Base-by-base conservation (phyloP, 768 basidiomycete species). In the Rhodosporidiobolus odoratus region DNA sequence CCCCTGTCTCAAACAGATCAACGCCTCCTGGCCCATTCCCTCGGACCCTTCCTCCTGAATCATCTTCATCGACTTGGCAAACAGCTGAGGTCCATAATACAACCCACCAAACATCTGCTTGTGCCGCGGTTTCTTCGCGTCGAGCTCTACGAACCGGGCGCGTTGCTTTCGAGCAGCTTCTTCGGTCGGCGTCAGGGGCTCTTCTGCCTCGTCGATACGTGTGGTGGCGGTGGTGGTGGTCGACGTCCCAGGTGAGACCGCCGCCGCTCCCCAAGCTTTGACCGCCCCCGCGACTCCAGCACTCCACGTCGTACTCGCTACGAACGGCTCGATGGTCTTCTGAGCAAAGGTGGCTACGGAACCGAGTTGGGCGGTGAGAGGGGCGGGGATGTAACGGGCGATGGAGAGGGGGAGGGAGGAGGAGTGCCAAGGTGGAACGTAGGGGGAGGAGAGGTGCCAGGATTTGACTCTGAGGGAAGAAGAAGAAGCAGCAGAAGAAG, bases 11-110 rank as follows among this genome's bases (percentile, higher is more conserved):
- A 73, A 37, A 17, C 64, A 62, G 17, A 73, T 19, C 27, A 62
- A 17, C n/a, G 67, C 72, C 61, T 73, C 72, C 38, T 35, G 32
- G 2, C 72, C 72, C 64, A 62, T 62, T 50, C 37, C 58, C 17
- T 63, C 59, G 32, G 62, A 5, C 4, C 65, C 64, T 35, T 73
- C 67, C 10, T 32, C 34, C 9, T 52, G 9, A 4, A 54, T 67
- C 3, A 61, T 21, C 40, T 54, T 40, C 54, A 66, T 57, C 25
- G 48, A 67, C 25, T 21, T 15, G 10, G 34, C n/a, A 27, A 65
- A 47, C 34, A 66, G 15, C 6, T 40, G 30, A 1, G 53, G 38
- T 2, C 58, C 43, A 37, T 53, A 53, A 32, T 45, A 73, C 47
- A 27, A 17, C 16, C 64, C 60, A 10, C 64, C 72, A 19, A 69